Evolutionary conservation across 805 yeast genomes (phyloP).

Genomic region (Monosporozyma servazzii): DNA sequence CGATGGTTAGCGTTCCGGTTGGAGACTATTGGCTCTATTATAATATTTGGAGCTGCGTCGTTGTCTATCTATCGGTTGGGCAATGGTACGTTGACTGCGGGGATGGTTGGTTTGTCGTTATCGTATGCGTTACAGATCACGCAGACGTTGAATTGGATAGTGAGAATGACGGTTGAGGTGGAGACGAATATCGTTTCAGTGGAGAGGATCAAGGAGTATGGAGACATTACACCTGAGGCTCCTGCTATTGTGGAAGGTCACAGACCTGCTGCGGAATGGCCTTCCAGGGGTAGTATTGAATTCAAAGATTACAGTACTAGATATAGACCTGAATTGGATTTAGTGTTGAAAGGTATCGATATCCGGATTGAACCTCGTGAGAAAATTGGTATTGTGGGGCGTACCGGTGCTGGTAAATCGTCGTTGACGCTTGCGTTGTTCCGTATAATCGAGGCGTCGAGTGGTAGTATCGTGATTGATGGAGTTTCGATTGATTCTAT

Average conservation of each 20-base stretch:
- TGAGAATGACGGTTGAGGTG: constrained; percentile 96
- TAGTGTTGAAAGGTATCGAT: constrained; percentile 61
- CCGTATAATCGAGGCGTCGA: constrained; percentile 70
- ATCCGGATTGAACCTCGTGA: constrained; percentile 62
- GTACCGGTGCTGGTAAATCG: constrained; percentile 95
- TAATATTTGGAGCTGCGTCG: constrained; percentile 80
- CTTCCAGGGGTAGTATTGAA: constrained; percentile 54
- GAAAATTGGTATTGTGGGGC: constrained; percentile 90
- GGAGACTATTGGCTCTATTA: constrained; percentile 82
- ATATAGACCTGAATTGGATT: constrained; percentile 73
- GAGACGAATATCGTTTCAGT: constrained; percentile 96
- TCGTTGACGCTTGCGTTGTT: constrained; percentile 77
- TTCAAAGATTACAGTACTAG: constrained; percentile 73
- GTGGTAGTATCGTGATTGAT: constrained; percentile 67
- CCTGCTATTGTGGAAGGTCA: constrained; percentile 53
- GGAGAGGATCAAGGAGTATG: constrained; percentile 86
- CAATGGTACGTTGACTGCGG: constrained; percentile 69
- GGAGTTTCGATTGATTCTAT: constrained; percentile 53
- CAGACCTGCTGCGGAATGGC: constrained; percentile 72
- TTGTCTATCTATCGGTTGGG: constrained; percentile 63
- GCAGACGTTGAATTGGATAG: constrained; percentile 93
- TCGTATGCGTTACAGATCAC: constrained; percentile 91
- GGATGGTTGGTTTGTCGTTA: constrained; percentile 87
- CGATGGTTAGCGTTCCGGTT: constrained; percentile 96
- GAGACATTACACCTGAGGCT: constrained; percentile 76